A percentile compares a stretch with the other conserved stretches of the same genome.
Conservation (phyloP, 2,329 filamentous ascomycete genomes). For the Trichophyton benhamiae region DNA sequence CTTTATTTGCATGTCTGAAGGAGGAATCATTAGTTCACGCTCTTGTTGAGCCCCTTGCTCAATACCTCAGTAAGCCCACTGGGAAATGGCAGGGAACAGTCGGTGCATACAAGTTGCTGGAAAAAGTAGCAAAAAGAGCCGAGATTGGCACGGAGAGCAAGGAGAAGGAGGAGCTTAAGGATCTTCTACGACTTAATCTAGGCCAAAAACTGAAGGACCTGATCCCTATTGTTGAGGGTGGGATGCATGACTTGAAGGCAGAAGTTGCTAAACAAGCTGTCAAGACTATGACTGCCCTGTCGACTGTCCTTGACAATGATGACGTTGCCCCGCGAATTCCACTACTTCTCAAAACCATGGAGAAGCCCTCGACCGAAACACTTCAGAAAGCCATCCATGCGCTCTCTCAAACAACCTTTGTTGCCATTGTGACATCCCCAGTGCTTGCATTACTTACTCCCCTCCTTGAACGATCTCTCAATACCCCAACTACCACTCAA, state of each 20-base stretch:
- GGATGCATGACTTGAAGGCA: constrained; percentile 91
- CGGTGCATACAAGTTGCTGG: constrained; percentile 69
- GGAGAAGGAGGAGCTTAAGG: constrained; percentile 77
- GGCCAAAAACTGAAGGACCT: constrained; percentile 48
- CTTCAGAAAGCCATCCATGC: constrained; percentile 94
- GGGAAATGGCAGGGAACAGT: constrained; percentile 97
- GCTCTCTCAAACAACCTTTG: constrained; percentile 95
- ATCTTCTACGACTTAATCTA: constrained; percentile 80
- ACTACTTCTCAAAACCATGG: constrained; percentile 86
- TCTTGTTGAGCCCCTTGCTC: constrained; percentile 60
- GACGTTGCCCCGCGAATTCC: constrained; percentile 88
- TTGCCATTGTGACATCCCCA: constrained; percentile 87
- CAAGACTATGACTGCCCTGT: constrained; percentile 83
- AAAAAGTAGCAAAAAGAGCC: constrained; percentile 90
- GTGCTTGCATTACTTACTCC: constrained; percentile 90
- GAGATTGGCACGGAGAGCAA: constrained; percentile 72
- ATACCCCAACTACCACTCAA: constrained; percentile 79
- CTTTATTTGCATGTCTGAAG: constrained; percentile 65
- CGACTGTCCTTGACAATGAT: constrained; percentile 85
- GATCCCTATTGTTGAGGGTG: constrained; percentile 32
- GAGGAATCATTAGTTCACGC: constrained; percentile 73
- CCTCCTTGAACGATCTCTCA: constrained; percentile 83
- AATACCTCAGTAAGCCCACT: constrained; percentile 69
- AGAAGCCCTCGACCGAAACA: constrained; percentile 77
- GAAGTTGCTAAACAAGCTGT: constrained; percentile 78